Conservation (phyloP, 305 asterid genomes). For the Striga hermonthica region DNA sequence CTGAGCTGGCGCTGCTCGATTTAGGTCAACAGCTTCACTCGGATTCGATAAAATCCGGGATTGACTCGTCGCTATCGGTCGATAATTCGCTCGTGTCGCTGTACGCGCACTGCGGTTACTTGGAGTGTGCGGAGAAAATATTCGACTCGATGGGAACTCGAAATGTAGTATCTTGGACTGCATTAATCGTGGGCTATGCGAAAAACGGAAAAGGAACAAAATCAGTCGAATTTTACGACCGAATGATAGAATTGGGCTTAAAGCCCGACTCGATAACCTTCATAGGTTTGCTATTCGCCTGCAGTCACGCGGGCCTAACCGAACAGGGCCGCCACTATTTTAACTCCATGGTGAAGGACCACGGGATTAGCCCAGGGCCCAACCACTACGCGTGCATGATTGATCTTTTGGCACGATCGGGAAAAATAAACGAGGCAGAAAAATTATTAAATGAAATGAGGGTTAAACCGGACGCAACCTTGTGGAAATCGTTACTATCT, state of each 20-base stretch:
- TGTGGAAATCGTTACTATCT: slow-evolving; percentile 81
- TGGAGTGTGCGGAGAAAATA: slow-evolving; percentile 48
- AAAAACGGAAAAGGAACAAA: slow-evolving; percentile 61
- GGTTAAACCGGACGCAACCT: slow-evolving; percentile 52
- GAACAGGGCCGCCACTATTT: slow-evolving; percentile 58
- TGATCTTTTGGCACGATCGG: slow-evolving; percentile 83
- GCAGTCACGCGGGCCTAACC: slow-evolving; percentile 81
- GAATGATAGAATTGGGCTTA: slow-evolving; percentile 59
- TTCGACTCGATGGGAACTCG: slow-evolving; percentile 51
- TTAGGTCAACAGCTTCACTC: slow-evolving; percentile 77
- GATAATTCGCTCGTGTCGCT: slow-evolving; percentile 67
- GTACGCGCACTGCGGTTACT: slow-evolving; percentile 74
- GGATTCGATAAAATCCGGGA: slow-evolving; percentile 45
- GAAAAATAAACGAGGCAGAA: slow-evolving; percentile 69
- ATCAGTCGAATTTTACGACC: slow-evolving; percentile 48
- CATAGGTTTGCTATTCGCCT: slow-evolving; percentile 76
- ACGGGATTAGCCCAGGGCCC: slow-evolving; percentile 59
- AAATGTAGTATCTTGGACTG: slow-evolving; percentile 85
- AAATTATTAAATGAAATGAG: slow-evolving; percentile 51
- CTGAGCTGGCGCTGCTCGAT: slow-evolving; percentile 62
- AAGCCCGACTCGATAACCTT: slow-evolving; percentile 76
- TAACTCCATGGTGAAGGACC: slow-evolving; percentile 53
- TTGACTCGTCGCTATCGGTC: slow-evolving; percentile 49
- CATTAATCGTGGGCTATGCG: slow-evolving; percentile 69
- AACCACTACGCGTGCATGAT: slow-evolving; percentile 87